phyloP scores from a whole-genome alignment of 352 stramenopile species.

The Phytophthora uliginosa region DNA sequence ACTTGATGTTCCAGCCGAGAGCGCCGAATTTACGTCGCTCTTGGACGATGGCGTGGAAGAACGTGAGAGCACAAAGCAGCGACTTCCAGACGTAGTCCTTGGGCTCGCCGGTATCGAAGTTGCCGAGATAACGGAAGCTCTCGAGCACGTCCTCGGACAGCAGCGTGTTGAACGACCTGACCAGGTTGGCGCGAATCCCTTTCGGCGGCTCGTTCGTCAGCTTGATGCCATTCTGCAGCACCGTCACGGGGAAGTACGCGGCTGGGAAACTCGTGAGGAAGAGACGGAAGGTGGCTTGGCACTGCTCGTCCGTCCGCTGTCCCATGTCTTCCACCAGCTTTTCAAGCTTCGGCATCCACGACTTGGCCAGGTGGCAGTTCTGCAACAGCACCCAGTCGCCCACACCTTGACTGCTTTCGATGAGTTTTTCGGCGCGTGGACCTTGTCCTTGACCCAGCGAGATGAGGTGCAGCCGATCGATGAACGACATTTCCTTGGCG shows the following conservation, averaged over 20 bases:
- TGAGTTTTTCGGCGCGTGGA: conserved; percentile 91
- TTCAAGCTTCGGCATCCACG: conserved; percentile 95
- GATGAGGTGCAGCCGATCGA: conserved; percentile 91
- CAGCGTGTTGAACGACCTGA: conserved; percentile 91
- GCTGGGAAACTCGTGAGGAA: conserved; percentile 95
- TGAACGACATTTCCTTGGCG: conserved; percentile 91
- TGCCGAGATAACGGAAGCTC: conserved; percentile 56
- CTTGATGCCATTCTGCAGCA: conserved; percentile 95
- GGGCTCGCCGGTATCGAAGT: conserved; percentile 67
- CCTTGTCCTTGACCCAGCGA: conserved; percentile 95
- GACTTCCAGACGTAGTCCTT: conserved; percentile 91
- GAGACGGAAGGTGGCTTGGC: conserved; percentile 86
- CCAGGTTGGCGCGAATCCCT: conserved; percentile 91
- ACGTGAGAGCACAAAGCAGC: conserved; percentile 89
- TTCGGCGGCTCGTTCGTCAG: conserved; percentile 95
- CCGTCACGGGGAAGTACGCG: conserved; percentile 93
- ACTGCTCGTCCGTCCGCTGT: conserved; percentile 64
- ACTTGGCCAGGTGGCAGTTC: conserved; percentile 96
- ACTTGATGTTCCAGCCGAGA: conserved; percentile 97
- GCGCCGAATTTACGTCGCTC: conserved; percentile 96
- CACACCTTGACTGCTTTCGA: conserved; percentile 80
- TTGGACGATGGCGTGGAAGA: conserved; percentile 97
- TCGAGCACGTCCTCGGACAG: conserved; percentile 82
- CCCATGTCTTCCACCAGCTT: conserved; percentile 91
- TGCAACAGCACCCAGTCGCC: conserved; percentile 96